Conservation (phyloP, 2,329 filamentous ascomycete genomes). For the Hirsutella rhossiliensis region DNA sequence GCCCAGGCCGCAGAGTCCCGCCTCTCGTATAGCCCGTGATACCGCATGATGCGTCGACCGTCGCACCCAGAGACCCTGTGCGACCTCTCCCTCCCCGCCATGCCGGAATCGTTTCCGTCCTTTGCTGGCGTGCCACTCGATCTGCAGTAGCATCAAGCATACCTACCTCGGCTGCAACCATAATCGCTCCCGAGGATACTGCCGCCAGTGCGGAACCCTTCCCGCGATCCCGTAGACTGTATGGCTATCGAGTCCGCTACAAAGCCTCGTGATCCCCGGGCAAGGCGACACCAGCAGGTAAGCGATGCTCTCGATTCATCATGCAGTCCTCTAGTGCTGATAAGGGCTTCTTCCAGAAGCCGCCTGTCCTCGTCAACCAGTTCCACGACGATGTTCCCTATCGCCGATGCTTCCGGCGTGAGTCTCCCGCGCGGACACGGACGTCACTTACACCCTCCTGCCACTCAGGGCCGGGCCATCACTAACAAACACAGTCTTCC, state of each 20-base stretch:
- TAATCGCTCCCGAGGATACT: too few species aligned
- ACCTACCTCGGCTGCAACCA: too few species aligned
- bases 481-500: conserved; percentile 28
- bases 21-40: too few species aligned
- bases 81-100: too few species aligned
- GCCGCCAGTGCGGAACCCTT: too few species aligned
- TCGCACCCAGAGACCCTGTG: too few species aligned
- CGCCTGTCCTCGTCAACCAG: conserved; percentile 40
- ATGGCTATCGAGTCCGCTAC: background rate
- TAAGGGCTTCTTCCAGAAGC: conserved; percentile 43
- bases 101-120: too few species aligned
- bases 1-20: too few species aligned
- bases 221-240: too few species aligned
- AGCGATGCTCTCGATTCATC: background rate
- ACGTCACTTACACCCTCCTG: background rate
- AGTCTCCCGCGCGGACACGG: conserved; percentile 4
- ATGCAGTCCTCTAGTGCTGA: conserved; percentile 34
- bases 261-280: background rate
- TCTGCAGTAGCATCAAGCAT: too few species aligned
- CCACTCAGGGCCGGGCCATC: background rate
- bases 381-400: conserved; percentile 42
- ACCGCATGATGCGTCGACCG: too few species aligned
- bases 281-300: background rate
- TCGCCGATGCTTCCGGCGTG: conserved; percentile 38
- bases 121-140: too few species aligned